Percentiles rank a stretch among this genome's conserved stretches.
Evolutionary conservation across 179 eudicot genomes (phyloP).

Genomic region (Spergularia azorica): DNA sequence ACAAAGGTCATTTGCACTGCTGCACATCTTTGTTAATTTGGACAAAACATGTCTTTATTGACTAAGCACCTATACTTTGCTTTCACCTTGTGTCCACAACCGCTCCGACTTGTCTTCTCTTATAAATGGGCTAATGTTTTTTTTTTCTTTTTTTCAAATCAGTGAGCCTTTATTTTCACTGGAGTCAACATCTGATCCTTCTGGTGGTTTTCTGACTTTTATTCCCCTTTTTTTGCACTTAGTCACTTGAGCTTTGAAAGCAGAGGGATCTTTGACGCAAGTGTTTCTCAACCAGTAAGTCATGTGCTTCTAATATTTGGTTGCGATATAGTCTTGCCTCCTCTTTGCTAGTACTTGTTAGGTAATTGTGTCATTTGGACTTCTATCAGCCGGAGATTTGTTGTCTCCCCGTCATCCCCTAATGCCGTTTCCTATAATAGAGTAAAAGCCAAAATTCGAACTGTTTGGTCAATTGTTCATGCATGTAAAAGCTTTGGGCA

Average conservation of each 20-base stretch:
- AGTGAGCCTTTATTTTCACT: slow-evolving; percentile 5
- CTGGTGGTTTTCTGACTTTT: slow-evolving; percentile 21
- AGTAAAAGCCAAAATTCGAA: no score
- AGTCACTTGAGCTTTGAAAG: slow-evolving; percentile 50
- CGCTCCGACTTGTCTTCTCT: background rate
- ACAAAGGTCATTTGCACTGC: slow-evolving; percentile 99
- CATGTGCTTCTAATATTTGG: background rate
- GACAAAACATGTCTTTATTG: slow-evolving; percentile 32
- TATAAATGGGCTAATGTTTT: background rate
- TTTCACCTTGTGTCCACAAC: slow-evolving; percentile 7
- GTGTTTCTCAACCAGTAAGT: slow-evolving; percentile 49
- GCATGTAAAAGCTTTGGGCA: no score
- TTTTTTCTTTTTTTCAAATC: slow-evolving; percentile 3
- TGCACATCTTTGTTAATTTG: slow-evolving; percentile 62
- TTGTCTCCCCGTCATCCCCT: no score
- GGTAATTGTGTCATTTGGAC: background rate
- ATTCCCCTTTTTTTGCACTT: slow-evolving; percentile 29
- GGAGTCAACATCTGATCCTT: background rate
- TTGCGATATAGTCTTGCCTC: background rate
- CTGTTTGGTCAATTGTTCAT: no score
- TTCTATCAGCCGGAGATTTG: no score
- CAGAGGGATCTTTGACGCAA: slow-evolving; percentile 42
- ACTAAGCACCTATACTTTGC: slow-evolving; percentile 28
- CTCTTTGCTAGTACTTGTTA: background rate
- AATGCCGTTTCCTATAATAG: no score